A percentile compares a stretch with the other conserved stretches of the same genome.
phyloP scores from a whole-genome alignment of 2,329 filamentous ascomycete species.

The Dryadomyces quercus-mongolicae region DNA sequence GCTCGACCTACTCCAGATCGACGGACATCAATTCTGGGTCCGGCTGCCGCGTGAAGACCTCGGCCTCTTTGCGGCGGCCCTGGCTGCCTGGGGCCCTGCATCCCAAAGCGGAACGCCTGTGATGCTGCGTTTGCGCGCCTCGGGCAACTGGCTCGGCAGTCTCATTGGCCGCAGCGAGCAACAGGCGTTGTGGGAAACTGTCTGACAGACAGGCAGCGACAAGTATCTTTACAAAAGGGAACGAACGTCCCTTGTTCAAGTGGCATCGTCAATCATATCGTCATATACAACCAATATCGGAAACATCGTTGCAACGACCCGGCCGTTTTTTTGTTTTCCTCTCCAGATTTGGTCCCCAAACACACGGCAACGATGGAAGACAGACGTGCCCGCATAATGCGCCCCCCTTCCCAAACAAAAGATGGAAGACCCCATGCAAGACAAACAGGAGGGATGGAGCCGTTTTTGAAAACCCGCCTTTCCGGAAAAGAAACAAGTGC shows the following conservation, averaged over 20 bases:
- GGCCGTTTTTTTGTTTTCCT: neutral
- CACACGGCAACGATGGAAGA: neutral
- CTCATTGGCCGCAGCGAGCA: conserved; percentile 39
- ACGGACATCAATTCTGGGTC: conserved; percentile 47
- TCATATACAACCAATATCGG: neutral
- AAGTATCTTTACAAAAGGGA: too few relatives aligned
- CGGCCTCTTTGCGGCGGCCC: conserved; percentile 46
- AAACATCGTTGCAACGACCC: neutral
- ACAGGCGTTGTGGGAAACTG: conserved; percentile 32
- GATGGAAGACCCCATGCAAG: neutral
- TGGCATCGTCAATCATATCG: neutral
- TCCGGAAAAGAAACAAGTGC: neutral
- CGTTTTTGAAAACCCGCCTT: neutral
- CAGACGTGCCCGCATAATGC: too few relatives aligned
- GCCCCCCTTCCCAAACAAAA: neutral
- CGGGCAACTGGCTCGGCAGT: conserved; percentile 52
- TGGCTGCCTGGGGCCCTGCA: conserved; percentile 46
- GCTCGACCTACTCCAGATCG: conserved; percentile 56
- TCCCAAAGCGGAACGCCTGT: conserved; percentile 29
- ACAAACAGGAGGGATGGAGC: neutral
- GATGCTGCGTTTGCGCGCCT: conserved; percentile 41
- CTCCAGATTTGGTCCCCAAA: neutral
- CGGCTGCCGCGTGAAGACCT: conserved; percentile 51
- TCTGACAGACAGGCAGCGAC: neutral
- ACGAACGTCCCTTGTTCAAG: too few relatives aligned